Evolutionary conservation across 2,329 filamentous ascomycete genomes (phyloP).

Genomic region (Fusarium papillatum): DNA sequence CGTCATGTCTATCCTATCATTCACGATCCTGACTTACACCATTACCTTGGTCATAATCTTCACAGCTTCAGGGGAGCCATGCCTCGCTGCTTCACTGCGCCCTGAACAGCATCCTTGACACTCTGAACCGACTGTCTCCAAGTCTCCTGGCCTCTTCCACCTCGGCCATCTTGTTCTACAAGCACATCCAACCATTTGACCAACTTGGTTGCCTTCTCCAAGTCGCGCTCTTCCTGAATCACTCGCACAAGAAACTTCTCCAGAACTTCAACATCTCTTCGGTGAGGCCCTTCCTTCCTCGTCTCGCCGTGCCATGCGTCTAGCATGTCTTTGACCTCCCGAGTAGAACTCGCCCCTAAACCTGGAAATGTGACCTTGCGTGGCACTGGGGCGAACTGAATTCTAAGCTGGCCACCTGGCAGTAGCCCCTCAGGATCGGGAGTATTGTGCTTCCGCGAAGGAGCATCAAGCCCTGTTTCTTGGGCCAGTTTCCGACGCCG

Average conservation of each 20-base stretch:
- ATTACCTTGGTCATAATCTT: slow-evolving; percentile 3
- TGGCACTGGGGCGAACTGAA: slow-evolving; percentile 62
- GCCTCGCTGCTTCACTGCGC: slow-evolving; percentile 68
- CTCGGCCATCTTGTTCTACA: slow-evolving; percentile 61
- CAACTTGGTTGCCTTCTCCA: slow-evolving; percentile 79
- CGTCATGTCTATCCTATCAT: slow-evolving; percentile 15
- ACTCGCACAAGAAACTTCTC: slow-evolving; percentile 80
- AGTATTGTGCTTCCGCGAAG: slow-evolving; percentile 40
- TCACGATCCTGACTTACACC: neutral
- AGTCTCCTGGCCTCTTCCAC: slow-evolving; percentile 51
- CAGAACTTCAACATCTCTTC: slow-evolving; percentile 82
- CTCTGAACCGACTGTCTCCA: slow-evolving; percentile 62
- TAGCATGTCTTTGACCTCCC: slow-evolving; percentile 81
- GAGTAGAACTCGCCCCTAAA: slow-evolving; percentile 55
- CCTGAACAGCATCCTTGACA: slow-evolving; percentile 66
- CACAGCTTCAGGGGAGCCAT: slow-evolving; percentile 67
- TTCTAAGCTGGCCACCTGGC: slow-evolving; percentile 54
- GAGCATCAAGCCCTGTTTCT: slow-evolving; percentile 62
- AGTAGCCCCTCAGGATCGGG: slow-evolving; percentile 41
- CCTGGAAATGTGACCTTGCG: slow-evolving; percentile 61
- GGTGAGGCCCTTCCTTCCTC: slow-evolving; percentile 80
- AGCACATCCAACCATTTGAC: slow-evolving; percentile 76
- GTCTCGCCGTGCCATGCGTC: slow-evolving; percentile 84
- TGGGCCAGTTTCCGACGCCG: slow-evolving; percentile 68
- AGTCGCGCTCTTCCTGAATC: slow-evolving; percentile 80